A percentile compares a stretch with the other conserved stretches of the same genome.
Conservation (phyloP, 257 asterid genomes). For the Buddleja alternifolia region DNA sequence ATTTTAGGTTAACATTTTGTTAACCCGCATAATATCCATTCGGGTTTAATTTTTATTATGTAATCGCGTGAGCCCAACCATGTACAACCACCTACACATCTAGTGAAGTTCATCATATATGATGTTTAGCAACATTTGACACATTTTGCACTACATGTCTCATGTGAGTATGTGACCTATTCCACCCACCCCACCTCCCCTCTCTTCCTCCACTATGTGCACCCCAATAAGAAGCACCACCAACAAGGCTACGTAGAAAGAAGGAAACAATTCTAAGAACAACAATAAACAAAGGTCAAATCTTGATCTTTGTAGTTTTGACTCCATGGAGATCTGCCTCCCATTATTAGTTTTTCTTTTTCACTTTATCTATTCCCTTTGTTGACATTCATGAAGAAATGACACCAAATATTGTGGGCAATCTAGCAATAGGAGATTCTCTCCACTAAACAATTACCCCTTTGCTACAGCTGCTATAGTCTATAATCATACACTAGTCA, state of each 20-base stretch:
- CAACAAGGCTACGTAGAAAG: conserved; percentile 27
- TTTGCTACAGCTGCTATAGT: conserved; percentile 26
- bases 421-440: conserved; percentile 43
- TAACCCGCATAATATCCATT: no score
- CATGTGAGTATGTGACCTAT: no score
- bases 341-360: conserved; percentile 13
- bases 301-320: conserved; percentile 24
- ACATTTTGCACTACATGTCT: no score
- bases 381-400: conserved; percentile 26
- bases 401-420: conserved; percentile 57
- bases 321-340: conserved; percentile 38
- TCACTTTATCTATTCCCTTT: conserved; percentile 3
- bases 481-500: conserved; percentile 30
- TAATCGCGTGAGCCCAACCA: no score
- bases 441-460: conserved; percentile 35
- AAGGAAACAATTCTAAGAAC: not conserved
- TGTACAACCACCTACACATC: no score
- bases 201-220: conserved; percentile 31
- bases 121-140: no score
- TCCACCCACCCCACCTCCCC: no score
- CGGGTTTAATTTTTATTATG: no score
- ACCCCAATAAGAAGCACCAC: conserved; percentile 38
- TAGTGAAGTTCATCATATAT: no score
- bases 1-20: no score
- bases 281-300: conserved; percentile 33